A percentile compares a stretch with the other conserved stretches of the same genome.
phyloP scores from a whole-genome alignment of 768 basidiomycete species.

The Pilatotrama ljubarskyi region DNA sequence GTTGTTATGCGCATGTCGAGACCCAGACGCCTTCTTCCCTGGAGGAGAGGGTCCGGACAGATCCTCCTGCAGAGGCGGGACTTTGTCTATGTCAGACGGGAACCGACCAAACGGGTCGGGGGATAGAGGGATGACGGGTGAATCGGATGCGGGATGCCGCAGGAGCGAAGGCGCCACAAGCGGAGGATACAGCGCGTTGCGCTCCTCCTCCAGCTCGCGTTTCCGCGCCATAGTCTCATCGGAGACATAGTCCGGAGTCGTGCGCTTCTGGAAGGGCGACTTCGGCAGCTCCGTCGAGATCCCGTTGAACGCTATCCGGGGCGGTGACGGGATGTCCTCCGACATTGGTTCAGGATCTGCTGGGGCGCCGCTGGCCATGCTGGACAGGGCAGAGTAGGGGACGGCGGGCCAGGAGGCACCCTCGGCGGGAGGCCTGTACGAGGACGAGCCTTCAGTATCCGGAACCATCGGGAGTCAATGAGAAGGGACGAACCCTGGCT shows the following conservation, averaged over 20 bases:
- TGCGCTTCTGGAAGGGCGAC: slow-evolving; percentile 32
- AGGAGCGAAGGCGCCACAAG: slow-evolving; percentile 34
- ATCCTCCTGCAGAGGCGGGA: slow-evolving; percentile 16
- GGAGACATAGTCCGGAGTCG: slow-evolving; percentile 42
- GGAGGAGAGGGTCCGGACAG: background rate
- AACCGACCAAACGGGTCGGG: slow-evolving; percentile 82
- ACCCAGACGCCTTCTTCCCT: background rate
- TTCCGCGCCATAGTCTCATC: slow-evolving; percentile 44
- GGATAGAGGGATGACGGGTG: slow-evolving; percentile 78
- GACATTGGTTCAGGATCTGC: slow-evolving; percentile 34
- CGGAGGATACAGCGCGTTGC: slow-evolving; percentile 48
- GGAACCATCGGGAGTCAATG: slow-evolving; percentile 13
- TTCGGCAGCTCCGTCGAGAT: slow-evolving; percentile 61
- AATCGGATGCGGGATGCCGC: slow-evolving; percentile 30
- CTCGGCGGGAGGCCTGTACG: slow-evolving; percentile 12
- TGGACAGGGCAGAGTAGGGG: slow-evolving; percentile 40
- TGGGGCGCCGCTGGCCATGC: slow-evolving; percentile 16
- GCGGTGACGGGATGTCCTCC: slow-evolving; percentile 50
- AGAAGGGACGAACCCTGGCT: slow-evolving; percentile 21
- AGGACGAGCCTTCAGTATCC: slow-evolving; percentile 13
- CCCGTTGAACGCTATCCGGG: slow-evolving; percentile 67
- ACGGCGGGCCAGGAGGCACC: slow-evolving; percentile 43
- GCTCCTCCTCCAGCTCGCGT: slow-evolving; percentile 47
- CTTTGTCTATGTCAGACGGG: slow-evolving; percentile 42
- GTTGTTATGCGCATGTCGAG: slow-evolving; percentile 5